phyloP scores from a whole-genome alignment of 768 basidiomycete species.

The Termitomyces heimii region DNA sequence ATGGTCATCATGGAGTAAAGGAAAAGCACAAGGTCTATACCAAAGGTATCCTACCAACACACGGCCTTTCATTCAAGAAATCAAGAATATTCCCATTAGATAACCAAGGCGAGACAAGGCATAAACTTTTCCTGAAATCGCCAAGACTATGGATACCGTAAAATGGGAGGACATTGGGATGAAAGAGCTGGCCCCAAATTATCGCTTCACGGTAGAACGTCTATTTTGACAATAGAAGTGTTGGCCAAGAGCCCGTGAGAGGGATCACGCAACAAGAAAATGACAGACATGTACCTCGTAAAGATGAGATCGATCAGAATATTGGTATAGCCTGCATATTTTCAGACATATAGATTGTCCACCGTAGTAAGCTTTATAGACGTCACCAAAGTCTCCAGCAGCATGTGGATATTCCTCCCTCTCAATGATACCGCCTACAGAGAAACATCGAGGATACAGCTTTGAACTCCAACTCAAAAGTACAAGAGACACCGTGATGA shows the following conservation, averaged over 20 bases:
- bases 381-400: constrained; percentile 21
- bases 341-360: constrained; percentile 20
- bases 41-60: constrained; percentile 2
- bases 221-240: background rate
- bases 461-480: constrained; percentile 18
- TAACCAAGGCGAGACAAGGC: constrained; percentile 32
- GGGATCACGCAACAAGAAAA: background rate
- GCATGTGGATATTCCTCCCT: constrained; percentile 8
- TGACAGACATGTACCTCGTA: constrained; percentile 15
- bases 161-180: constrained; percentile 26
- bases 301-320: constrained; percentile 11
- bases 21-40: background rate
- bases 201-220: constrained; percentile 6
- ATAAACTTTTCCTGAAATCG: constrained; percentile 18
- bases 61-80: constrained; percentile 8
- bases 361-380: constrained; percentile 18
- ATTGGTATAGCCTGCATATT: constrained; percentile 18
- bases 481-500: constrained; percentile 12
- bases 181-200: constrained; percentile 9
- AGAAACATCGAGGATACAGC: constrained; percentile 20
- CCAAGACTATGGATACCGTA: constrained; percentile 27
- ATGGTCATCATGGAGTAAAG: constrained; percentile 6
- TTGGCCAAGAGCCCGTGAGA: background rate
- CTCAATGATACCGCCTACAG: constrained; percentile 5
- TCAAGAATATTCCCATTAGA: constrained; percentile 25